Evolutionary conservation across 805 yeast species (phyloP).

Genomic region (Lipomyces starkeyi): DNA sequence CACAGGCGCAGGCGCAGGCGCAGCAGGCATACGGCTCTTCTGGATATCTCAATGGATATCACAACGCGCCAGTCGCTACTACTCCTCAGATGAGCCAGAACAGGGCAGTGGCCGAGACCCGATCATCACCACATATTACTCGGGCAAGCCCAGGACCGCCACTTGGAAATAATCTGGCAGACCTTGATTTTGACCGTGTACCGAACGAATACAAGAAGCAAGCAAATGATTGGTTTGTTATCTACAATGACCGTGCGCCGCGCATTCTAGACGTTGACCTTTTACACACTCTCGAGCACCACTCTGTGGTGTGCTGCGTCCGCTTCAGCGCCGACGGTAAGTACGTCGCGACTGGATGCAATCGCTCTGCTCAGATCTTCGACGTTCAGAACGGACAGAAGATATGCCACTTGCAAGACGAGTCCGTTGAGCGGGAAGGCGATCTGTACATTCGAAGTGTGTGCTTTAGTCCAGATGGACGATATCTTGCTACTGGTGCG

Average conservation of each 20-base stretch:
- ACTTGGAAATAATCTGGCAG: constrained; percentile 51
- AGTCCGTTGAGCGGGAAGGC: constrained; percentile 69
- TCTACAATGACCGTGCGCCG: constrained; percentile 87
- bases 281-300: constrained; percentile 87
- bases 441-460: constrained; percentile 94
- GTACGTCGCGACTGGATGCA: constrained; percentile 95
- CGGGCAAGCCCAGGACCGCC: constrained; percentile 38
- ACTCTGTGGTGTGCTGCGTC: constrained; percentile 96
- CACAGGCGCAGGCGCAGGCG: constrained; percentile 35
- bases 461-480: constrained; percentile 94
- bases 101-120: constrained; percentile 23
- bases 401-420: constrained; percentile 85
- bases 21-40: constrained; percentile 39
- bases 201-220: constrained; percentile 80
- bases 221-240: constrained; percentile 81
- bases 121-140: constrained; percentile 32
- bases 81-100: constrained; percentile 33
- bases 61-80: constrained; percentile 35
- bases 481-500: constrained; percentile 91
- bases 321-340: constrained; percentile 90
- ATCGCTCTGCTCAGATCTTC: constrained; percentile 92
- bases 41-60: constrained; percentile 36
- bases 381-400: constrained; percentile 90
- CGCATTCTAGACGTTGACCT: constrained; percentile 80
- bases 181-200: constrained; percentile 78